Conservation (phyloP, 2,329 filamentous ascomycete genomes). For the Trichoderma citrinoviride region DNA sequence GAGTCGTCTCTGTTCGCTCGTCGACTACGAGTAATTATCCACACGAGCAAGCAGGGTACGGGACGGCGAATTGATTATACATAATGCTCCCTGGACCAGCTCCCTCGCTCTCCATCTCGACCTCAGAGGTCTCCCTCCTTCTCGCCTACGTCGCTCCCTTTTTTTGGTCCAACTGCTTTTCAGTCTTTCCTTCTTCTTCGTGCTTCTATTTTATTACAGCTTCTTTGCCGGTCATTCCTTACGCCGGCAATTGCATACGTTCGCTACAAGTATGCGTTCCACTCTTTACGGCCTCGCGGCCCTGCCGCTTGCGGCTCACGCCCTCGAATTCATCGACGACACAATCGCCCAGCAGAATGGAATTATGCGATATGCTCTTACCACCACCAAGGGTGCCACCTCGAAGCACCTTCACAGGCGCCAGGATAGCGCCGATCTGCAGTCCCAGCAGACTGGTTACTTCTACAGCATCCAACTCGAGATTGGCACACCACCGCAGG, state of each 20-base stretch:
- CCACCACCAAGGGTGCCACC: constrained; percentile 30
- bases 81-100: constrained; percentile 17
- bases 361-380: constrained; percentile 33
- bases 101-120: constrained; percentile 6
- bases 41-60: background rate
- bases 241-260: constrained; percentile 19
- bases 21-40: background rate
- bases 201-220: background rate
- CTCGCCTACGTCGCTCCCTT: constrained; percentile 21
- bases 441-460: constrained; percentile 32
- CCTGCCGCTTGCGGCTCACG: constrained; percentile 31
- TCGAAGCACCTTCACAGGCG: constrained; percentile 32
- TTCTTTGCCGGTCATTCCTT: constrained; percentile 21
- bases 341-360: constrained; percentile 27
- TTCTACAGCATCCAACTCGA: constrained; percentile 41
- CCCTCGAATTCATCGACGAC: constrained; percentile 26
- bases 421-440: constrained; percentile 30
- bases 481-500: constrained; percentile 40
- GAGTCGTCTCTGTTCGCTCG: background rate
- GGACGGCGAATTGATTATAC: constrained; percentile 9
- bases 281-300: constrained; percentile 32
- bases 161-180: constrained; percentile 14
- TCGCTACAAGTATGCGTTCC: constrained; percentile 31
- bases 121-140: constrained; percentile 7
- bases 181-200: constrained; percentile 6